Evolutionary conservation across 208 protist genomes (phyloP), one percentile per base, ranked within the genome.

Genomic region (Crithidia sp.): DNA sequence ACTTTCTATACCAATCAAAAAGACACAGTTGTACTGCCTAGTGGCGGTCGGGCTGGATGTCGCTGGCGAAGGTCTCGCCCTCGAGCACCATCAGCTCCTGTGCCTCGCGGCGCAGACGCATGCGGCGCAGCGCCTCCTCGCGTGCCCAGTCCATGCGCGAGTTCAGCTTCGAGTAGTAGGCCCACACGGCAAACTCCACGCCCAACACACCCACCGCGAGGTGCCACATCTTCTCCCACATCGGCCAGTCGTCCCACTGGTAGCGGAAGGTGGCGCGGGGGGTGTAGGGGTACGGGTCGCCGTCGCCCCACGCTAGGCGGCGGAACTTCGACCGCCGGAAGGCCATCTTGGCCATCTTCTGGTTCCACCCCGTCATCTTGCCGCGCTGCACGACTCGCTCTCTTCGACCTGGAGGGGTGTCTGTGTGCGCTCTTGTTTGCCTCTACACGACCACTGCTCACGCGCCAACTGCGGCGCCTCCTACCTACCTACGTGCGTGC

Each of bases 141-240:
- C 89, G 79, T 28, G 92, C 92, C 92, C 92, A 96, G 77, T 96
- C 39, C 9, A 13, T 94, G 40, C 86, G 85, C 60, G 81, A 87
- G 78, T 93, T 93, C 59, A 89, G 77, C 61, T 94, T 94, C 7
- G 89, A 94, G 80, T 92, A 96, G 80, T 92, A 96, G 16, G 84
- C 87, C 91, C 88, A 93, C 13, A 93, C 70, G 37, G 77, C 78
- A 39, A 96, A 94, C 75, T 96, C 87, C 16, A 94, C 63, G 7
- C 63, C 80, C 3, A 94, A 56, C 57, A 94, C 77, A n/a, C 65
- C 77, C 39, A 94, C 55, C 10, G 79, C 50, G 7, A 96, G 39
- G 71, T 96, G 91, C 89, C 91, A 96, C 65, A 93, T 72, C 77
- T 96, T 96, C 76, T 96, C 89, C 91, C 91, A 96, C 79, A 94